Conservation (phyloP, 108 stramenopile species). For the Fragilaria radians region DNA sequence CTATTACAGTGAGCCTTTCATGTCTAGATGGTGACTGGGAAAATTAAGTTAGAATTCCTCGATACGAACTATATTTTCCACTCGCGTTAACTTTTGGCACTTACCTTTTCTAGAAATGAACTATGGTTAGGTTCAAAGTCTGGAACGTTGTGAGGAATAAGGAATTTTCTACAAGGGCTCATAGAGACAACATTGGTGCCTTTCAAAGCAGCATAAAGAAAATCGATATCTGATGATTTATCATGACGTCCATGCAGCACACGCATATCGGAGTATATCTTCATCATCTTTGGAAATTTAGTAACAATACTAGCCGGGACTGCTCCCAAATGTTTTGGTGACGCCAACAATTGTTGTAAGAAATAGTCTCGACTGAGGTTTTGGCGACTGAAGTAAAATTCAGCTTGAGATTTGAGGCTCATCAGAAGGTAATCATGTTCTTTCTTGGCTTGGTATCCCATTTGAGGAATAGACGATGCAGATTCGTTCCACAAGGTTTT, state of each 20-base stretch:
- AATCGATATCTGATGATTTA: neutral
- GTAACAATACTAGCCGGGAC: constrained; percentile 41
- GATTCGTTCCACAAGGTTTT: too few species aligned
- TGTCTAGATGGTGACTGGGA: too few species aligned
- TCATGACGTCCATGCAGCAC: neutral
- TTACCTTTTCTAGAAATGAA: neutral
- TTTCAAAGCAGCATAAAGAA: neutral
- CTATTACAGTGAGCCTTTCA: too few species aligned
- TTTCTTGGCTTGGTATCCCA: too few species aligned
- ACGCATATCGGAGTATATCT: constrained; percentile 28
- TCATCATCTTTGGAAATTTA: constrained; percentile 50
- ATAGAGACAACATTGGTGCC: neutral
- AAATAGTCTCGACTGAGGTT: constrained; percentile 47
- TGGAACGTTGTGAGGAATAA: neutral
- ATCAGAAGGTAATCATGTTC: too few species aligned
- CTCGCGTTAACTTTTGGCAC: neutral
- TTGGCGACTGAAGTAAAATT: constrained; percentile 59
- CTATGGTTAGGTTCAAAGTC: neutral
- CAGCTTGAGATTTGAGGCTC: constrained; percentile 40
- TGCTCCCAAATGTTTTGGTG: constrained; percentile 29
- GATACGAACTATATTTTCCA: too few species aligned
- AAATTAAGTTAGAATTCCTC: too few species aligned
- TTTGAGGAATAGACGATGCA: too few species aligned
- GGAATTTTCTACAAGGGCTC: neutral
- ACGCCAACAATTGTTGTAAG: constrained; percentile 34